These are phyloP conservation scores for Aspergillus proliferans DNA, from an alignment of 2,329 filamentous ascomycete genomes.

Conservation along the genomic window DNA sequence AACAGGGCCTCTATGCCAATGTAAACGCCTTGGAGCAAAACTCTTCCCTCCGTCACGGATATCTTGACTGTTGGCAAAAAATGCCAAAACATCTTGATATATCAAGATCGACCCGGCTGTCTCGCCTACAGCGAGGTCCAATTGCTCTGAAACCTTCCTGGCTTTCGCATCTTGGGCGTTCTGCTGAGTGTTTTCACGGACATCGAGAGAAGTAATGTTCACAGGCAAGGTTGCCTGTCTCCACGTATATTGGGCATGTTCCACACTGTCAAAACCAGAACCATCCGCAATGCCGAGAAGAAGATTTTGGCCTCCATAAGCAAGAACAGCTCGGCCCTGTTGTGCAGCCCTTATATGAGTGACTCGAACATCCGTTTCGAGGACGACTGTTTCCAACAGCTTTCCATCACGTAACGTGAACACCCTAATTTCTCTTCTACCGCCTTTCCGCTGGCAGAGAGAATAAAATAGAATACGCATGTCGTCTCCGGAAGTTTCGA, in stretches of 20 bases:
- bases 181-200: slow-evolving; percentile 40
- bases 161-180: slow-evolving; percentile 7
- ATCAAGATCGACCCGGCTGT: slow-evolving; percentile 69
- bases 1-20: slow-evolving; percentile 87
- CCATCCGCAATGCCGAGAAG: slow-evolving; percentile 53
- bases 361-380: slow-evolving; percentile 25
- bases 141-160: slow-evolving; percentile 32
- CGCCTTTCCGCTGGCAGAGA: slow-evolving; percentile 30
- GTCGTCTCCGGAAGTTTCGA: slow-evolving; percentile 15
- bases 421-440: slow-evolving; percentile 31
- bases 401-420: slow-evolving; percentile 16
- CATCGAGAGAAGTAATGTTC: slow-evolving; percentile 61
- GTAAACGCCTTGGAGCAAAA: slow-evolving; percentile 59
- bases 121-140: slow-evolving; percentile 76
- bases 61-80: slow-evolving; percentile 45
- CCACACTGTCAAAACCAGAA: slow-evolving; percentile 25
- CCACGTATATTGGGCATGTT: slow-evolving; percentile 46
- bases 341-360: slow-evolving; percentile 23
- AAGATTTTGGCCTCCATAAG: slow-evolving; percentile 41
- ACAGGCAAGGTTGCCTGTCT: slow-evolving; percentile 52
- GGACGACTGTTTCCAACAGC: slow-evolving; percentile 15
- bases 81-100: slow-evolving; percentile 67
- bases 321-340: slow-evolving; percentile 31
- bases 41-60: slow-evolving; percentile 36
- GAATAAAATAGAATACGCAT: slow-evolving; percentile 33